Percentiles rank a stretch among this genome's conserved stretches.
phyloP scores from a whole-genome alignment of 176 grass and related monocot species.

The Puya raimondii region DNA sequence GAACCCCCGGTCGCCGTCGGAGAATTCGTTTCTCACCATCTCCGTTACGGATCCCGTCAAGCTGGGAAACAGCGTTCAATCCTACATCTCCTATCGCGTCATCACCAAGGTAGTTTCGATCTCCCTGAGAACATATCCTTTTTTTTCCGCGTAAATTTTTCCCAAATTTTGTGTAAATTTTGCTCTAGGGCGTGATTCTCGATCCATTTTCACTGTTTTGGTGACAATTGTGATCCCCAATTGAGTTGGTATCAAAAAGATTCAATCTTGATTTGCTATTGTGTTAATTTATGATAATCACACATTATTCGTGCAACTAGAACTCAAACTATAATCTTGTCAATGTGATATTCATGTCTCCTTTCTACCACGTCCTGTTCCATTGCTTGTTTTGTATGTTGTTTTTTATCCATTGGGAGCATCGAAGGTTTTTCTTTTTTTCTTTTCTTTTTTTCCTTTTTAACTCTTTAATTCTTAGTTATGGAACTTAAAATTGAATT shows the following conservation, averaged over 20 bases:
- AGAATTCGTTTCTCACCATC: conserved; percentile 49
- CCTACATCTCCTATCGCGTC: conserved; percentile 98
- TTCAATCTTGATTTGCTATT: no score
- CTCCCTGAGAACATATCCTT: not conserved
- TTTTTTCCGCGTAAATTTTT: not conserved
- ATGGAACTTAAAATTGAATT: no score
- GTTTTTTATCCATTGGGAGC: no score
- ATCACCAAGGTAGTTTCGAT: conserved; percentile 69
- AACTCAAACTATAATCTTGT: no score
- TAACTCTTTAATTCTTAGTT: no score
- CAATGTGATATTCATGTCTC: no score
- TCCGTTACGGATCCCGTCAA: conserved; percentile 95
- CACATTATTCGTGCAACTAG: no score
- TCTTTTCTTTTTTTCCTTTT: no score
- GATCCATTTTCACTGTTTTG: not conserved
- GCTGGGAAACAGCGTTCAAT: conserved; percentile 87
- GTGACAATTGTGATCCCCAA: not conserved
- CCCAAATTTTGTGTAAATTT: not conserved
- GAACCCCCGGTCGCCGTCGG: conserved; percentile 60
- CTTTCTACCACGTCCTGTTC: no score
- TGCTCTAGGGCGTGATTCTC: not conserved
- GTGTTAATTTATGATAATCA: no score
- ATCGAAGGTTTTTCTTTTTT: no score
- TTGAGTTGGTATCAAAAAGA: not conserved
- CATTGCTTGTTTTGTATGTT: no score